phyloP scores from a whole-genome alignment of 306 rosid species.

The Quercus alba region DNA sequence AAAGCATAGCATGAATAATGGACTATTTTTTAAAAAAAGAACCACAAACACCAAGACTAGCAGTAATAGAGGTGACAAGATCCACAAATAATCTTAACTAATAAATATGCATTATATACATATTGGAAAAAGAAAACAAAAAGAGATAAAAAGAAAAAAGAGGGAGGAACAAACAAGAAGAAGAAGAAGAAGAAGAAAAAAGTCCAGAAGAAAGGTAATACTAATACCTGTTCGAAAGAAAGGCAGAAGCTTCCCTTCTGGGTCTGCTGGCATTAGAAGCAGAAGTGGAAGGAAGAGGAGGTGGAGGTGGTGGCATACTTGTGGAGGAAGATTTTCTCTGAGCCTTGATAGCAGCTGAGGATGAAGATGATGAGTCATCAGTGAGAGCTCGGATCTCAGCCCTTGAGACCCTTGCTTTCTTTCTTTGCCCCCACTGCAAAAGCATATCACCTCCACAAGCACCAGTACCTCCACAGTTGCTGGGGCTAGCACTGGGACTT shows the following conservation, averaged over 20 bases:
- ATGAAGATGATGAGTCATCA: constrained; percentile 52
- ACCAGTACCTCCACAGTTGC: constrained; percentile 24
- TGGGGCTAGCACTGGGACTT: constrained; percentile 33
- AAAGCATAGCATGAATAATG: not conserved
- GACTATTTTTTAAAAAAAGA: not conserved
- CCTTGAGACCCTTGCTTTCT: constrained; percentile 57
- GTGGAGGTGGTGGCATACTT: constrained; percentile 39
- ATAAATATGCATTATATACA: not conserved
- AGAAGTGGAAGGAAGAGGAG: constrained; percentile 34
- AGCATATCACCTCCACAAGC: constrained; percentile 45
- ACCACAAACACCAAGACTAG: not conserved
- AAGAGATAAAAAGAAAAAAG: not conserved
- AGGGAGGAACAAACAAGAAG: no score
- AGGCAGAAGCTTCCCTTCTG: constrained; percentile 40
- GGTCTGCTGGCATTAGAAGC: constrained; percentile 33
- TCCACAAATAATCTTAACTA: not conserved
- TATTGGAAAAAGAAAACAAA: not conserved
- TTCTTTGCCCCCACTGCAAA: constrained; percentile 67
- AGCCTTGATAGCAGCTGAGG: constrained; percentile 27
- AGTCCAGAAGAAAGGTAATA: not conserved
- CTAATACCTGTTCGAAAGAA: constrained; percentile 42
- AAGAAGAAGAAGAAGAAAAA: not conserved
- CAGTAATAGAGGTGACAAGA: not conserved
- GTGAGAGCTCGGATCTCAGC: constrained; percentile 38
- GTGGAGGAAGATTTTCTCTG: constrained; percentile 27